phyloP scores from a whole-genome alignment of 495 filamentous ascomycete genomes.

The Tuber magnatum region DNA sequence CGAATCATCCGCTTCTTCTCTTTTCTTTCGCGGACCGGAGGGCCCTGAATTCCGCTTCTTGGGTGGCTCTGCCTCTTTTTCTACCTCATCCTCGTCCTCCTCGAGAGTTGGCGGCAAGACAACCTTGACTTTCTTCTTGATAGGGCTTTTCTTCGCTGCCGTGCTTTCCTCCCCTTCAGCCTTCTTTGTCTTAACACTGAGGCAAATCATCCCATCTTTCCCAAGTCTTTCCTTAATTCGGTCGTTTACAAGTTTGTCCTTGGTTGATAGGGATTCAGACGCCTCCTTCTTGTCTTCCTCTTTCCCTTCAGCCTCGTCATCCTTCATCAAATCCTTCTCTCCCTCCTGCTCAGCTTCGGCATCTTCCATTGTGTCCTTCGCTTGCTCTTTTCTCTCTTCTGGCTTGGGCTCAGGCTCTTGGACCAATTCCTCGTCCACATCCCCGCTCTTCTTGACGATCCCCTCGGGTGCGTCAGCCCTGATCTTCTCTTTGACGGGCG shows the following conservation, averaged over 20 bases:
- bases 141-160: constrained; percentile 23
- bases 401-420: constrained; percentile 8
- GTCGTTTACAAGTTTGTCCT: constrained; percentile 34
- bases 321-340: constrained; percentile 18
- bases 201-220: constrained; percentile 22
- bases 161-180: constrained; percentile 19
- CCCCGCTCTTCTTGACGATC: constrained; percentile 19
- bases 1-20: constrained; percentile 36
- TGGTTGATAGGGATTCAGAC: constrained; percentile 25
- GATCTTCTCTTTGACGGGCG: constrained; percentile 14
- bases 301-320: constrained; percentile 28
- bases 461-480: constrained; percentile 20
- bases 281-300: constrained; percentile 19
- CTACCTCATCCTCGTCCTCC: constrained; percentile 30
- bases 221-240: constrained; percentile 25
- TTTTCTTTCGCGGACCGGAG: constrained; percentile 27
- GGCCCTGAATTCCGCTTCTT: constrained; percentile 14
- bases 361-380: background rate
- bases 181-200: constrained; percentile 11
- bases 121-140: constrained; percentile 25
- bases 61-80: constrained; percentile 13
- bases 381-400: constrained; percentile 3
- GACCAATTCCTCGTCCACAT: constrained; percentile 12
- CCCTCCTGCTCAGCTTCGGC: background rate
- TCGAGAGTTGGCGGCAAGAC: constrained; percentile 27